Base-by-base conservation (phyloP, 148 eudicot genomes). In the Rhododendron vialii region DNA sequence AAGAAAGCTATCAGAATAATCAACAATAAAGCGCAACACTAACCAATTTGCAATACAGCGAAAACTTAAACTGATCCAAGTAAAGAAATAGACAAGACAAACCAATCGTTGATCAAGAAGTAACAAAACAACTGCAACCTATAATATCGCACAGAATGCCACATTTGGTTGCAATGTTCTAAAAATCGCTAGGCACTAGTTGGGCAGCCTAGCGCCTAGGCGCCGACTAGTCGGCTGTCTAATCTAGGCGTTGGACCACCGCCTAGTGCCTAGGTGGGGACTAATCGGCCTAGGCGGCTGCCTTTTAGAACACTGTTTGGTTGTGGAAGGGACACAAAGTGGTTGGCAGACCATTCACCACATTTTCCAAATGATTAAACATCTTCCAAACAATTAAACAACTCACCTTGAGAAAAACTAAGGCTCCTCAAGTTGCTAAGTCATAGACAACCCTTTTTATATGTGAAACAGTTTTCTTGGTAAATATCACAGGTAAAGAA, bases 1-100 rank as follows among this genome's bases (percentile, higher is more conserved):
- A 78, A 78, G 82, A 78, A 51, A 17, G 38, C 65, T 80, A 53
- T 14, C 83, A 80, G 24, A 80, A 35, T 51, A 80, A 80, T 51
- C 35, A 28, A 80, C 82, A 28, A 48, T 57, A 5, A 50, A 28
- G 33, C 9, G 1, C 53, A 50, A 26, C 78, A 74, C 18, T 17
- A 55, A 8, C n/a, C 48, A 80, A 50, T 53, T 53, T 80, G 45
- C 22, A 17, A 53, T 28, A 35, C 12, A 53, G 59, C 24, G 7
- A 80, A 41, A 51, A 13, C 35, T 78, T 10, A 4, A 80, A 53
- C 24, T 7, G 33, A 10, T 30, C 24, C 17, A 79, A 43, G 26
- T 79, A 51, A 50, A 80, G 41, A 53, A 28, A 47, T 13, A 17
- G 43, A 53, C 28, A 80, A 80, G 38, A 80, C 63, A 80, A 53